Percentiles rank a stretch among this genome's conserved stretches.
phyloP scores from a whole-genome alignment of 2,329 filamentous ascomycete genomes.

The Aspergillus sergii region DNA sequence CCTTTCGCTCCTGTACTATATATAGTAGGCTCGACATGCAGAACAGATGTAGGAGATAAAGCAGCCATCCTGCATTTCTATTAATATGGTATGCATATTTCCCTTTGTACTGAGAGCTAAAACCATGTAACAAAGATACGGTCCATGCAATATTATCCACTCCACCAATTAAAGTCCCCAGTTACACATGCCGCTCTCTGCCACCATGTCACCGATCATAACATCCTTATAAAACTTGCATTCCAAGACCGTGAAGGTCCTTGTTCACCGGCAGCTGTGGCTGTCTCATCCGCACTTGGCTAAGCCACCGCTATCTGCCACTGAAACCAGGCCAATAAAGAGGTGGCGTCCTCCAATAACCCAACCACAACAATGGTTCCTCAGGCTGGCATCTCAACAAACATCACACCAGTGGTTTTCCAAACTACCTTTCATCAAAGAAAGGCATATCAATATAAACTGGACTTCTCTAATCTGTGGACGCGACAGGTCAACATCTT shows the following conservation, averaged over 20 bases:
- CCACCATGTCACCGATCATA: neutral
- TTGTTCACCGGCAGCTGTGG: neutral
- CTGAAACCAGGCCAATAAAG: slow-evolving; percentile 1
- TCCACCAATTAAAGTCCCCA: neutral
- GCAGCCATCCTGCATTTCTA: neutral
- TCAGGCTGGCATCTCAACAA: neutral
- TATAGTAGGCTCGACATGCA: neutral
- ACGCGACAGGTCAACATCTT: neutral
- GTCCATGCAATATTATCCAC: neutral
- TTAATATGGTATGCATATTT: neutral
- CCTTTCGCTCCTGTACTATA: neutral
- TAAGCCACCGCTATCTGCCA: neutral
- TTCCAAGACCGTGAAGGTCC: neutral
- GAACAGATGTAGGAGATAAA: neutral
- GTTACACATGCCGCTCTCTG: neutral
- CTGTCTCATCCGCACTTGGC: neutral
- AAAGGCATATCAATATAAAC: neutral
- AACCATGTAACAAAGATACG: neutral
- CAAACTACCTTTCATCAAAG: neutral
- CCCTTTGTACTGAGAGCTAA: neutral
- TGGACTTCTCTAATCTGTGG: neutral
- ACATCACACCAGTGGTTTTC: neutral
- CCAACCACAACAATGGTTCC: neutral
- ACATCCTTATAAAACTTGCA: neutral
- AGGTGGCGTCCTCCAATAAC: neutral